Conservation (phyloP, 2,329 filamentous ascomycete species). For the Colletotrichum musae region DNA sequence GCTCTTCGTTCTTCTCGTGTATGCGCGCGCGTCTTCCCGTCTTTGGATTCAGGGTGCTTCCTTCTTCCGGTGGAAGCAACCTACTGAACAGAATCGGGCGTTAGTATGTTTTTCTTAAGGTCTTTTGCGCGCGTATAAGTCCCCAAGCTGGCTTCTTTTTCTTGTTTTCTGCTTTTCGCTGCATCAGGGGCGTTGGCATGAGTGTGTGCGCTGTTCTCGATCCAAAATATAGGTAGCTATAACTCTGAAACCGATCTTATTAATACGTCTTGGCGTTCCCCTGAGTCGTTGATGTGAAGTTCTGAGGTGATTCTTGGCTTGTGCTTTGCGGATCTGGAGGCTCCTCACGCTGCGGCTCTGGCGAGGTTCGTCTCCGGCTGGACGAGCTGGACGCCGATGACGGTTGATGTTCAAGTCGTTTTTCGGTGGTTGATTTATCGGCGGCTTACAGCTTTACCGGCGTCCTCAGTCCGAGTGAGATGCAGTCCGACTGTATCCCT, state of each 20-base stretch:
- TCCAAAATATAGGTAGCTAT: constrained; percentile 34
- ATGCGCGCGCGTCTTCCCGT: background rate
- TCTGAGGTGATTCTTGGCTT: too few species aligned
- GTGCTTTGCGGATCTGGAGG: too few species aligned
- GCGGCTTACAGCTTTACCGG: too few species aligned
- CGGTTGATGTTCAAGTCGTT: too few species aligned
- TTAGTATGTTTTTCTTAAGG: background rate
- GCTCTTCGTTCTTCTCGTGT: background rate
- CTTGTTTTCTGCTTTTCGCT: constrained; percentile 7
- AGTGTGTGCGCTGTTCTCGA: constrained; percentile 13
- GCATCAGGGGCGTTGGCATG: constrained; percentile 42
- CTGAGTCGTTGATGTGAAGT: background rate
- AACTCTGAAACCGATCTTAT: constrained; percentile 11
- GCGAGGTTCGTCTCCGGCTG: too few species aligned
- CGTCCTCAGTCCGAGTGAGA: too few species aligned
- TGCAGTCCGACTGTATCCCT: too few species aligned
- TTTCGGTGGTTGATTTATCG: too few species aligned
- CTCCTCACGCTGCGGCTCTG: too few species aligned
- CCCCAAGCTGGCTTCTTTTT: background rate
- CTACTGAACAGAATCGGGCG: background rate
- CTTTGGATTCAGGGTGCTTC: constrained; percentile 21
- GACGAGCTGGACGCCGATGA: too few species aligned
- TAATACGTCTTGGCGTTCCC: constrained; percentile 1
- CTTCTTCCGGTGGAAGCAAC: too few species aligned
- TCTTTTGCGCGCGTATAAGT: background rate